Evolutionary conservation across 106 monocot species (phyloP), one percentile per base, ranked within the genome.

Genomic region (Gastrodia elata): DNA sequence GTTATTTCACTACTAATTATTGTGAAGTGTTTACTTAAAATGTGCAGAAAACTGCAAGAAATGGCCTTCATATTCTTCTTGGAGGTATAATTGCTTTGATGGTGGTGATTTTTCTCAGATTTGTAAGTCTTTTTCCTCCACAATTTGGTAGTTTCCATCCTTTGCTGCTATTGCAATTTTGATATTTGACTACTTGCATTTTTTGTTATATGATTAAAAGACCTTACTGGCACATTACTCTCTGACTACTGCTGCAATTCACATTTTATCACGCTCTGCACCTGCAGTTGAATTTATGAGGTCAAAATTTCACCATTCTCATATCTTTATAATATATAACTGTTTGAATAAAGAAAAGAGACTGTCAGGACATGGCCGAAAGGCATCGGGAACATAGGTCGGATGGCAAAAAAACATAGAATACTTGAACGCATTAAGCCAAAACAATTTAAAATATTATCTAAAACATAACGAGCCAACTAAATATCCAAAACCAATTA

Each of bases 1-100:
- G 27, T 9, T 61, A 61, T 61, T 61, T 32, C 32, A 61, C 9
- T 61, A 24, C 61, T 32, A 32, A 32, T 61, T 61, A n/a, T 61
- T 61, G 27, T 32, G 5, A 67, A 67, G 38, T 1, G 6, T 67
- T 67, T 67, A 22, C 67, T 67, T 67, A 2, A n/a, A 18, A 67
- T 72, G 43, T 80, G 83, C 86, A 95, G 95, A 95, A 74, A 85
- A 84, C 84, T 79, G 91, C 91, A 71, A 82, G 68, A 65, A 83
- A 49, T 69, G 83, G 87, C 71, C 72, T 95, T 77, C 87, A 92
- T 68, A 82, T 95, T 74, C 87, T 95, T 77, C 89, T 95, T 74
- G 95, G 89, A 59, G 83, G 84, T 57, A 42, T 95, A 73, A 89
- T 89, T 79, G 86, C 82, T 57, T 82, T 92, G 87, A 84, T 87